Base-by-base conservation (phyloP, 1,284 basidiomycete genomes). In the Apiotrichum montevideense region DNA sequence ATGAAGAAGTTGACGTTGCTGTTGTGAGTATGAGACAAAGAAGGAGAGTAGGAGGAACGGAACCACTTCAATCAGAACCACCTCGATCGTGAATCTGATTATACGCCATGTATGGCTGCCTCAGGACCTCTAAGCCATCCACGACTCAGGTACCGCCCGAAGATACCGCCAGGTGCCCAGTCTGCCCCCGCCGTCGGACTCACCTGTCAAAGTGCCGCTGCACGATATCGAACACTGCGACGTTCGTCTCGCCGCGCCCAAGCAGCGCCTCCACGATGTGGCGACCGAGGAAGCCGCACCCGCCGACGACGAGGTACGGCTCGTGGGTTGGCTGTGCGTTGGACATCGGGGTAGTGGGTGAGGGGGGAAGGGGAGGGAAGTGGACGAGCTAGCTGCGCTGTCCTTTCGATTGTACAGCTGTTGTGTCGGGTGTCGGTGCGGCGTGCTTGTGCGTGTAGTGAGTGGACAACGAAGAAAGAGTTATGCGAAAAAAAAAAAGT, bases 201-300 rank as follows among this genome's bases (percentile, higher is more conserved):
- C 57, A 78, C 77, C 85, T 80, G 57, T 81, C 79, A 60, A 80
- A 79, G 71, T 94, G 85, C 55, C 90, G 82, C 76, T 95, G 90
- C 3, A 94, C 90, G 58, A 95, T 84, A 78, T 96, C 93, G 68
- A 96, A 86, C 5, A 91, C 86, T 0, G 86, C 82, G 13, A 93
- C 88, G 46, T 81, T 77, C 5, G 73, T 73, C 78, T 95, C 90
- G 8, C 86, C 88, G 47, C 90, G 82, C 13, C 83, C 84, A 37
- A 88, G 70, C 41, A 96, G 82, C 50, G 85, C 84, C 69, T 92
- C 84, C 41, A 96, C 90, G 64, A 97, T 89, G 70, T 92, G 88
- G 60, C 90, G 80, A 43, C 93, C 93, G 11, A 97, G 80, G 77
- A 97, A 96, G 9, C 93, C 92, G 69, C 88, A 90, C 52, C 91